A percentile compares a stretch with the other conserved stretches of the same genome.
Conservation (phyloP, 306 rosid genomes). For the Cucumis hystrix region DNA sequence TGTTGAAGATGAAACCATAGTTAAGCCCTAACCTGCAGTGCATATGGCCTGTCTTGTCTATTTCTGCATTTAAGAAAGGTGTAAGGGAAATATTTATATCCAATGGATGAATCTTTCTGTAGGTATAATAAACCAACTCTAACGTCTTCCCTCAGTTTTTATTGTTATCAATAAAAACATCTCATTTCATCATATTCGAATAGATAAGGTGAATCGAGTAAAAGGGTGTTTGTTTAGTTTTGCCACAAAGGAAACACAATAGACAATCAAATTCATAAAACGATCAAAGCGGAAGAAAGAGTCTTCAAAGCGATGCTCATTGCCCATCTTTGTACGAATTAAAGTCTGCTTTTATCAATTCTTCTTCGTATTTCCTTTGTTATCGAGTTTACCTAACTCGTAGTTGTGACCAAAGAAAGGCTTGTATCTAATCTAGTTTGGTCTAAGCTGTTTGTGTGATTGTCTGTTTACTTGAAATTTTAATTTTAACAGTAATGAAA, state of each 20-base stretch:
- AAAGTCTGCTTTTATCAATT: neutral
- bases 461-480: too few species aligned
- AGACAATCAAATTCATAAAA: too few species aligned
- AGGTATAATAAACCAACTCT: neutral
- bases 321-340: neutral
- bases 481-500: too few species aligned
- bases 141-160: neutral
- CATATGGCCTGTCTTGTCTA: neutral
- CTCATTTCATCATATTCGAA: too few species aligned
- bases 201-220: too few species aligned
- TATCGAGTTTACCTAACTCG: neutral
- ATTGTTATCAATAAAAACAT: too few species aligned
- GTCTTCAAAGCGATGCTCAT: too few species aligned
- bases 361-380: too few species aligned
- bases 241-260: too few species aligned
- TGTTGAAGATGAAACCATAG: neutral
- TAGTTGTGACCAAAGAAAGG: neutral
- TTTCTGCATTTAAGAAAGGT: neutral
- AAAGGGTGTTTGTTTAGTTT: too few species aligned
- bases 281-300: too few species aligned
- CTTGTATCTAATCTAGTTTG: neutral
- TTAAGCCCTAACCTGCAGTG: neutral
- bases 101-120: neutral
- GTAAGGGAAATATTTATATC: neutral
- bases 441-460: neutral